phyloP scores from a whole-genome alignment of 2,329 filamentous ascomycete genomes.

The Dendryphion nanum region DNA sequence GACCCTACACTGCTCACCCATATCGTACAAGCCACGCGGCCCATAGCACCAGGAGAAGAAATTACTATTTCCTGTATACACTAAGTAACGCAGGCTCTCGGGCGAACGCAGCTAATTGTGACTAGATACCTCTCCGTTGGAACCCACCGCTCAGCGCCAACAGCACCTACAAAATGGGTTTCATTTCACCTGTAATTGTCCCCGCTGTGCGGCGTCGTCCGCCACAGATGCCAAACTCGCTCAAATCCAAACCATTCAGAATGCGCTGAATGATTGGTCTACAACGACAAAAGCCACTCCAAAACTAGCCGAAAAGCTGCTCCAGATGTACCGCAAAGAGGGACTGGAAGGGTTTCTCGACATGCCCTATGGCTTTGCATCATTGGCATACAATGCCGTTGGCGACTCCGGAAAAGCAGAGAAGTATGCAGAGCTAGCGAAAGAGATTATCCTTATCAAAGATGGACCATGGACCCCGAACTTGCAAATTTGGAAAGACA shows the following conservation, averaged over 20 bases:
- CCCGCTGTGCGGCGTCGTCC: slow-evolving; percentile 29
- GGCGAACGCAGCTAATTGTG: background rate
- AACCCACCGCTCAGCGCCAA: slow-evolving; percentile 28
- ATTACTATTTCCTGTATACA: slow-evolving; percentile 41
- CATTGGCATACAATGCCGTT: slow-evolving; percentile 40
- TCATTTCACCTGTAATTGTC: slow-evolving; percentile 43
- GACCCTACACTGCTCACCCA: slow-evolving; percentile 38
- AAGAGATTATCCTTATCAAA: slow-evolving; percentile 36
- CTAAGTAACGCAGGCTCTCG: background rate
- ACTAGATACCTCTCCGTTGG: slow-evolving; percentile 37
- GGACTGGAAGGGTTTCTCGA: slow-evolving; percentile 41
- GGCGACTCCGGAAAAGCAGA: slow-evolving; percentile 21
- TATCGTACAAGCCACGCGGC: slow-evolving; percentile 37
- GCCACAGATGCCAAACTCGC: slow-evolving; percentile 31
- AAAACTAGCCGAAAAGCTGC: slow-evolving; percentile 29
- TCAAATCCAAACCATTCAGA: slow-evolving; percentile 31
- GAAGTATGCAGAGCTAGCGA: slow-evolving; percentile 35
- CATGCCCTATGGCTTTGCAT: slow-evolving; percentile 40
- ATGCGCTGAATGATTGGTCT: slow-evolving; percentile 30
- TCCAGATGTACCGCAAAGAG: slow-evolving; percentile 37
- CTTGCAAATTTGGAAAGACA: slow-evolving; percentile 31
- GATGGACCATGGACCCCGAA: slow-evolving; percentile 35
- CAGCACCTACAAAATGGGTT: slow-evolving; percentile 32
- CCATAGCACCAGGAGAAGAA: slow-evolving; percentile 37
- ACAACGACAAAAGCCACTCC: slow-evolving; percentile 15